Evolutionary conservation across 768 basidiomycete species (phyloP).

Genomic region (Megacollybia marginata): DNA sequence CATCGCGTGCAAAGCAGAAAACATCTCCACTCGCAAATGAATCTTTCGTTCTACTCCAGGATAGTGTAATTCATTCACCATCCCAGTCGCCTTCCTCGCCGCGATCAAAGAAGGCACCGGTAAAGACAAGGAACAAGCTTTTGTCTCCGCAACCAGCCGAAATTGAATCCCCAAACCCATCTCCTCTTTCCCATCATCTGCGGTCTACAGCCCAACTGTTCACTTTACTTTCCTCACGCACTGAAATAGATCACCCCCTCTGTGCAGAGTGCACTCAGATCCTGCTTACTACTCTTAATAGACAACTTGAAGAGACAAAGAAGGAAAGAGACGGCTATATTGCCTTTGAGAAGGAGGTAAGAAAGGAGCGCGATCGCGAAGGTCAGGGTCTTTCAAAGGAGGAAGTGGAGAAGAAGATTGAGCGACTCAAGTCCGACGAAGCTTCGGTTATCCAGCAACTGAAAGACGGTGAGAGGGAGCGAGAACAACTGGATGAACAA

Average conservation of each 20-base stretch:
- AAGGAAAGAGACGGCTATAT: constrained; percentile 91
- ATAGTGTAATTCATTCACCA: constrained; percentile 53
- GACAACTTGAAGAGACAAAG: constrained; percentile 83
- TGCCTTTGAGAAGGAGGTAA: constrained; percentile 83
- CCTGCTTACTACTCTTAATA: constrained; percentile 65
- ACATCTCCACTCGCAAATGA: constrained; percentile 64
- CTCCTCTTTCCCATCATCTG: constrained; percentile 72
- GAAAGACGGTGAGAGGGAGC: constrained; percentile 68
- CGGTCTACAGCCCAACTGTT: constrained; percentile 70
- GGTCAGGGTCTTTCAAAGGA: constrained; percentile 51
- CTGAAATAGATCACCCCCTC: constrained; percentile 86
- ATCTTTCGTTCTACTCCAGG: constrained; percentile 87
- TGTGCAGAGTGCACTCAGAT: constrained; percentile 92
- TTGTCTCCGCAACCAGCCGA: constrained; percentile 28
- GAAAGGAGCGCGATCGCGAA: constrained; percentile 74
- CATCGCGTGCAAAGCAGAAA: constrained; percentile 54
- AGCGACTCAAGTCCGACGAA: constrained; percentile 64
- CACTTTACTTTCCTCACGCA: constrained; percentile 67
- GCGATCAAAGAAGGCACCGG: constrained; percentile 7
- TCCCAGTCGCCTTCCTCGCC: constrained; percentile 9
- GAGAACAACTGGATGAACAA: constrained; percentile 69
- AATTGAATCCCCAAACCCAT: constrained; percentile 51
- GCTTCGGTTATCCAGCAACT: constrained; percentile 65
- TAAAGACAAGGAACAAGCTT: constrained; percentile 21
- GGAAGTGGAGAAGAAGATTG: constrained; percentile 67